These are phyloP conservation scores for Fragaria iinumae DNA, from an alignment of 306 rosid genomes.

Conservation along the genomic window DNA sequence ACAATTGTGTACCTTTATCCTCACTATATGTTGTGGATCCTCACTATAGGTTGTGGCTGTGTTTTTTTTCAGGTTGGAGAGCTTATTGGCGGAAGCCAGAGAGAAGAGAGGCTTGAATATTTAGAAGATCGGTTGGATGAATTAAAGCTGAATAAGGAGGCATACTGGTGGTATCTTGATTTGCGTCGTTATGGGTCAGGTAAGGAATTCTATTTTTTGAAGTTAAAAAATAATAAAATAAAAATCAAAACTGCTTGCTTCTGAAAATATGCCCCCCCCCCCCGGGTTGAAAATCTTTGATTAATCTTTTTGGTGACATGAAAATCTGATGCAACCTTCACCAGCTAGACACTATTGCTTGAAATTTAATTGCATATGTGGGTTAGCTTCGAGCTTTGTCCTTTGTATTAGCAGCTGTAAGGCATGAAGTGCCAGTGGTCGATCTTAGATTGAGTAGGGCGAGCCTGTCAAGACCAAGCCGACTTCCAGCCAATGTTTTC, in stretches of 20 bases:
- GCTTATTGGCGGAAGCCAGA: slow-evolving; percentile 97
- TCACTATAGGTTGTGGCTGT: background rate
- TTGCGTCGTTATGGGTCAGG: slow-evolving; percentile 99
- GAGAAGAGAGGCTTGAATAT: slow-evolving; percentile 88
- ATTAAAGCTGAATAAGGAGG: slow-evolving; percentile 71
- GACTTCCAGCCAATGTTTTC: too few relatives aligned
- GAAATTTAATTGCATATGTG: background rate
- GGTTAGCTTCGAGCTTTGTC: background rate
- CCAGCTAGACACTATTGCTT: background rate
- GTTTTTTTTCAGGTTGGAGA: slow-evolving; percentile 69
- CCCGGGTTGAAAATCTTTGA: background rate
- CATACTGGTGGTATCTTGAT: slow-evolving; percentile 98
- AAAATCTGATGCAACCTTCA: background rate
- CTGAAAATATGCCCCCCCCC: too few relatives aligned
- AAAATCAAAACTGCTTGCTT: background rate
- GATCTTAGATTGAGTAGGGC: background rate
- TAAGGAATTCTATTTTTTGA: slow-evolving; percentile 28
- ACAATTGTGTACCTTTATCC: background rate
- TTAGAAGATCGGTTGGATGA: slow-evolving; percentile 86
- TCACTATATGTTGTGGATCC: background rate
- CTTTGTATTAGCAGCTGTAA: background rate
- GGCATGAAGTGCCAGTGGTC: background rate
- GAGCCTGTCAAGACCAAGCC: background rate
- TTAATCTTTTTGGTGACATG: background rate
- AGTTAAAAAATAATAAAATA: slow-evolving; percentile 5